Evolutionary conservation across 2,329 filamentous ascomycete species (phyloP).

Genomic region (Colletotrichum sp.): DNA sequence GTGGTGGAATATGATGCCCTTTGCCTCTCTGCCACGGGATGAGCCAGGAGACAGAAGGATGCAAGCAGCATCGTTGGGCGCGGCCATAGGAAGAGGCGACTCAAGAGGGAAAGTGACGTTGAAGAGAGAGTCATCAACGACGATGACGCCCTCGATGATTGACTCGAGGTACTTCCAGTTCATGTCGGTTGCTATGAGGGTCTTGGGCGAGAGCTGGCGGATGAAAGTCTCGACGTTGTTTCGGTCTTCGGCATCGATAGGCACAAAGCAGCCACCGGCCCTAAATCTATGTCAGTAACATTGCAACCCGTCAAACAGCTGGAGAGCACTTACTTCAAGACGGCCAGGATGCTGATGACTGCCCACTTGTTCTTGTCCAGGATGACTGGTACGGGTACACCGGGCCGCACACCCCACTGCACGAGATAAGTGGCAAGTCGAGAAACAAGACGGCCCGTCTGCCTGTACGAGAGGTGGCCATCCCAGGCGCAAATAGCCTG

Average conservation of each 20-base stretch:
- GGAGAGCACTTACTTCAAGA: conserved; percentile 64
- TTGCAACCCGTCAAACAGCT: accelerated
- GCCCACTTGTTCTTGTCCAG: conserved; percentile 74
- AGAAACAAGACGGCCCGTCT: conserved; percentile 42
- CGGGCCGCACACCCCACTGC: conserved; percentile 53
- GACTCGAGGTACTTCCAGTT: conserved; percentile 43
- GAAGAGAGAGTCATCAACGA: conserved; percentile 47
- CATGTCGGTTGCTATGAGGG: conserved; percentile 50
- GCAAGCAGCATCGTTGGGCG: conserved; percentile 59
- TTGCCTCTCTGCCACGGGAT: conserved; percentile 53
- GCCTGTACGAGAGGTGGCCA: conserved; percentile 46
- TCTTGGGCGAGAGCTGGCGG: conserved; percentile 45
- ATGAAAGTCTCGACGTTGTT: conserved; percentile 46
- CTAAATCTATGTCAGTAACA: conserved; percentile 34
- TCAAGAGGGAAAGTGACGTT: conserved; percentile 16
- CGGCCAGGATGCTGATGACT: conserved; percentile 72
- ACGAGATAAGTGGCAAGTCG: conserved; percentile 51
- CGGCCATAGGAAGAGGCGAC: conserved; percentile 36
- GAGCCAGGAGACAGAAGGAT: conserved; percentile 66
- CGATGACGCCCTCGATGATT: conserved; percentile 44
- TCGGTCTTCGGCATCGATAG: conserved; percentile 51
- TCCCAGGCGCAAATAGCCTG: conserved; percentile 51
- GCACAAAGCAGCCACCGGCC: conserved; percentile 55
- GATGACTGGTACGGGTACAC: conserved; percentile 67
- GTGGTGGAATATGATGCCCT: conserved; percentile 69